Evolutionary conservation across 1,139 yeast genomes (phyloP).

Genomic region (Pichia sp.): DNA sequence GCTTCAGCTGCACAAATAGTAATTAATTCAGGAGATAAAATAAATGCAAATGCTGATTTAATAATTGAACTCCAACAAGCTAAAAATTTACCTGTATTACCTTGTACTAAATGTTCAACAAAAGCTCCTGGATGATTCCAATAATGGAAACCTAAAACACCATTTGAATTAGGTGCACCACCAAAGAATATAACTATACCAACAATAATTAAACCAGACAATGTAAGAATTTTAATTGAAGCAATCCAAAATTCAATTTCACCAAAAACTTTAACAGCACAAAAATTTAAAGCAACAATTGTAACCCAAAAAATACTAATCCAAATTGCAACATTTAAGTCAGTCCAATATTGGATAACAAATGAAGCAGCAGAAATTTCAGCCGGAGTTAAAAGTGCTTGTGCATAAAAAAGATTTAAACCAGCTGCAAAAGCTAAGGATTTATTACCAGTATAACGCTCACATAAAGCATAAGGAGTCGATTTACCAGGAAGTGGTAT

Average conservation of each 20-base stretch:
- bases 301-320: slow-evolving; percentile 42
- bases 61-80: slow-evolving; percentile 58
- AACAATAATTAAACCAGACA: slow-evolving; percentile 32
- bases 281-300: slow-evolving; percentile 36
- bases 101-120: slow-evolving; percentile 40
- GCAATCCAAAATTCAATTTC: slow-evolving; percentile 51
- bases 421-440: slow-evolving; percentile 41
- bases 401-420: slow-evolving; percentile 45
- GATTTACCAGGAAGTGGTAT: slow-evolving; percentile 38
- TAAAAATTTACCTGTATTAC: slow-evolving; percentile 44
- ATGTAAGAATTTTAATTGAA: slow-evolving; percentile 34
- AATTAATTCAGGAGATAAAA: slow-evolving; percentile 49
- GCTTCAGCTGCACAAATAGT: slow-evolving; percentile 46
- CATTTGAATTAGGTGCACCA: slow-evolving; percentile 35
- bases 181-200: slow-evolving; percentile 39
- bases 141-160: slow-evolving; percentile 51
- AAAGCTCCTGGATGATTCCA: slow-evolving; percentile 62
- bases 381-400: slow-evolving; percentile 43
- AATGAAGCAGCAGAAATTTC: slow-evolving; percentile 49
- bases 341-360: slow-evolving; percentile 53
- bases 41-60: slow-evolving; percentile 74
- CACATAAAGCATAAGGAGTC: slow-evolving; percentile 30
- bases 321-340: slow-evolving; percentile 39
- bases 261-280: slow-evolving; percentile 46
- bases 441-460: slow-evolving; percentile 28